phyloP scores from a whole-genome alignment of 1,284 basidiomycete genomes.

The Cutaneotrichosporon curvatum region DNA sequence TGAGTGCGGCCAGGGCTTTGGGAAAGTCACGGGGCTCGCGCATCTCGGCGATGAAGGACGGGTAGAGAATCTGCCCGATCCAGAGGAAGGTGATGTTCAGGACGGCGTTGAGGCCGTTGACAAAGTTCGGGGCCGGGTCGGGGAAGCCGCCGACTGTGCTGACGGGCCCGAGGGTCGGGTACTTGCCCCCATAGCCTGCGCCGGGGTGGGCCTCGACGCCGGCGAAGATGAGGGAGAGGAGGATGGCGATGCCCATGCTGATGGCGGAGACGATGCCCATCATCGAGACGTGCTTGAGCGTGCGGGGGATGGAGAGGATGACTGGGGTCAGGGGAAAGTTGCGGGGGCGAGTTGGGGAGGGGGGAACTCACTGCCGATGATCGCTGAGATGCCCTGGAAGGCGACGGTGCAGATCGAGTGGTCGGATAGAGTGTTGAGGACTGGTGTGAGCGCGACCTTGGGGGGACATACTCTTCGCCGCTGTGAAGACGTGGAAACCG shows the following conservation, averaged over 20 bases:
- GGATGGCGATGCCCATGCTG: conserved; percentile 56
- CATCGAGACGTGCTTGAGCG: conserved; percentile 51
- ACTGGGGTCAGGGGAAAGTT: conserved; percentile 25
- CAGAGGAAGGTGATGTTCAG: conserved; percentile 55
- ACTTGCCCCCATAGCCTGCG: conserved; percentile 32
- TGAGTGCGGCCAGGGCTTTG: conserved; percentile 49
- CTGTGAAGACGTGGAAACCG: conserved; percentile 46
- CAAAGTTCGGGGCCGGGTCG: conserved; percentile 51
- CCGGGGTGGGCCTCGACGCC: conserved; percentile 49
- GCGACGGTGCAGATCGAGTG: conserved; percentile 55
- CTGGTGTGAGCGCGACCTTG: conserved; percentile 10
- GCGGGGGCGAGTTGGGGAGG: too few relatives aligned
- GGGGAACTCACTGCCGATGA: conserved; percentile 38
- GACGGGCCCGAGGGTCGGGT: conserved; percentile 33
- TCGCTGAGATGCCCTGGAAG: conserved; percentile 51
- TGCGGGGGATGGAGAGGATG: conserved; percentile 53
- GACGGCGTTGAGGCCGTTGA: conserved; percentile 50
- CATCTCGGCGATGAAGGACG: conserved; percentile 49
- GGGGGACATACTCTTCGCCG: conserved; percentile 31
- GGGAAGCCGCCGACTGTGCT: conserved; percentile 31
- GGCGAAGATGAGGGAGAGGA: conserved; percentile 53
- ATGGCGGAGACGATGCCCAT: conserved; percentile 47
- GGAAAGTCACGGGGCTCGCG: conserved; percentile 54
- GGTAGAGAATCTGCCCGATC: conserved; percentile 55
- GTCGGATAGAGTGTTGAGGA: conserved; percentile 56